Evolutionary conservation across 2,329 filamentous ascomycete species (phyloP).

Genomic region (Aspergillus luchuensis): DNA sequence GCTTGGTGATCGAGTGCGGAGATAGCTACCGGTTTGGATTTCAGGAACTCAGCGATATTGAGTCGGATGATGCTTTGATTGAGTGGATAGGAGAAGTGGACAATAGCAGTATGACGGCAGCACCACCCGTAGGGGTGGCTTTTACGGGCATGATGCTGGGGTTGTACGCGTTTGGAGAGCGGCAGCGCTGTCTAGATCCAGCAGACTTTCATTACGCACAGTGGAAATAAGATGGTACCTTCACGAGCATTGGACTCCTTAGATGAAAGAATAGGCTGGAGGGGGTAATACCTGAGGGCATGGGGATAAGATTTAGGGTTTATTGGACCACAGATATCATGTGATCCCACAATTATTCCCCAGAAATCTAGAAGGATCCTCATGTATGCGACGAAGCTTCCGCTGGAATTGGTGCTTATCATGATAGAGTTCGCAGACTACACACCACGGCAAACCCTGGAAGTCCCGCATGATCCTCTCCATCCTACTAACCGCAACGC

Average conservation of each 20-base stretch:
- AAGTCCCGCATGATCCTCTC: neutral
- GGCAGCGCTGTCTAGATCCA: constrained; percentile 43
- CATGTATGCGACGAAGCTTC: neutral
- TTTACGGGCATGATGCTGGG: constrained; percentile 53
- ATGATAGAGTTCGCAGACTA: neutral
- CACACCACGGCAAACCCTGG: neutral
- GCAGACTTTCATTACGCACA: constrained; percentile 46
- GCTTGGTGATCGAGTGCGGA: constrained; percentile 35
- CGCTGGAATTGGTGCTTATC: neutral
- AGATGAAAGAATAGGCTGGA: too few relatives aligned
- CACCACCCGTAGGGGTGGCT: constrained; percentile 41
- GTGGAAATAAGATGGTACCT: neutral
- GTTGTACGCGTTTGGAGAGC: constrained; percentile 48
- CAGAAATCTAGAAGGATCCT: neutral
- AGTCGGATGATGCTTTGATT: neutral
- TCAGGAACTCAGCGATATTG: constrained; percentile 16
- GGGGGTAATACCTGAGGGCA: too few relatives aligned
- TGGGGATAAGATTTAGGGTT: too few relatives aligned
- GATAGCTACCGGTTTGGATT: constrained; percentile 35
- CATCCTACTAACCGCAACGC: neutral
- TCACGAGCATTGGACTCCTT: neutral
- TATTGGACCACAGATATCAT: too few relatives aligned
- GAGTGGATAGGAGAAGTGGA: constrained; percentile 34
- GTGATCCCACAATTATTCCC: too few relatives aligned
- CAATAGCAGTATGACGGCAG: constrained; percentile 37